Conservation (phyloP, 768 basidiomycete genomes). For the Psilocybe azurescens region DNA sequence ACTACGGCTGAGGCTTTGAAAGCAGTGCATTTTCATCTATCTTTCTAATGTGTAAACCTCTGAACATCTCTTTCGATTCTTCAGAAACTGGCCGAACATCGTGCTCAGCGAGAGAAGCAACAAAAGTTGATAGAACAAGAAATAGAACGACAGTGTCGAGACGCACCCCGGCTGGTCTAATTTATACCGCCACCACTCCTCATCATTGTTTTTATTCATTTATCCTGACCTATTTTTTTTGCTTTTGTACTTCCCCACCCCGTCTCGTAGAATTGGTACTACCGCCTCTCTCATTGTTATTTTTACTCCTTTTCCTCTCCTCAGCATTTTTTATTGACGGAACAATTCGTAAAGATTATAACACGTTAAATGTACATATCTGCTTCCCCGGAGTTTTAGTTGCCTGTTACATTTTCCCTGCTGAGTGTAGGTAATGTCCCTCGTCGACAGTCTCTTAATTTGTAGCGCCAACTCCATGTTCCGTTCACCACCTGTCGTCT, state of each 20-base stretch:
- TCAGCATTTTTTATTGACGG: neutral
- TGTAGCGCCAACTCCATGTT: slow-evolving; percentile 18
- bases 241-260: no score
- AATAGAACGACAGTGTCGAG: slow-evolving; percentile 30
- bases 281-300: no score
- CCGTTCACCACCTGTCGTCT: no score
- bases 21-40: slow-evolving; percentile 47
- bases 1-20: slow-evolving; percentile 63
- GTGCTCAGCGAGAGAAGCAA: slow-evolving; percentile 53
- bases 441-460: slow-evolving; percentile 1
- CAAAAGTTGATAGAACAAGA: slow-evolving; percentile 37
- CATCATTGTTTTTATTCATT: no score
- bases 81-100: slow-evolving; percentile 63
- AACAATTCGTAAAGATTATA: neutral
- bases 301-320: neutral
- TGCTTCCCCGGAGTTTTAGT: neutral
- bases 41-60: slow-evolving; percentile 9
- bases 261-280: no score
- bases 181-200: slow-evolving; percentile 32
- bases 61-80: slow-evolving; percentile 25
- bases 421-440: slow-evolving; percentile 5
- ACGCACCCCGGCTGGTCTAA: slow-evolving; percentile 37
- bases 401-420: neutral
- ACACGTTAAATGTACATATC: neutral
- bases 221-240: no score